A percentile compares a stretch with the other conserved stretches of the same genome.
phyloP scores from a whole-genome alignment of 495 filamentous ascomycete genomes.

The Hyaloscypha hepaticicola region DNA sequence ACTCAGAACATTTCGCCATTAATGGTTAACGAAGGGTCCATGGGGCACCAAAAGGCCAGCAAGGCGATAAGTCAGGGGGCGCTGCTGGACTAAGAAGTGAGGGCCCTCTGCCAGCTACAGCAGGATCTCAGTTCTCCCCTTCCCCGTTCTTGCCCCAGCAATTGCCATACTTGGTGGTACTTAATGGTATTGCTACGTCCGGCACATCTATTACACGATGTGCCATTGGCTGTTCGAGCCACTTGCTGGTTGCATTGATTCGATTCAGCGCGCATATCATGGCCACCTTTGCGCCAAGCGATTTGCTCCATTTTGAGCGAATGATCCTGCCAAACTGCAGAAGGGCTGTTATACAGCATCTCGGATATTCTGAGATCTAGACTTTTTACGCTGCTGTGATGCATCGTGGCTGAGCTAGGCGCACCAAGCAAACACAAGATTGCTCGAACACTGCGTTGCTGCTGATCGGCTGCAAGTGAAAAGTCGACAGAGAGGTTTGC shows the following conservation, averaged over 20 bases:
- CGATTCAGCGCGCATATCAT: neutral
- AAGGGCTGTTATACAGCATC: conserved; percentile 26
- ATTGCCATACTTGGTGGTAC: neutral
- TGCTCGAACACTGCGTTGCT: neutral
- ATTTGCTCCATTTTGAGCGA: conserved; percentile 15
- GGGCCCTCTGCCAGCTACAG: too few species aligned
- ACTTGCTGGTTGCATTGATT: neutral
- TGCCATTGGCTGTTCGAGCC: neutral
- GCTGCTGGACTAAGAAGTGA: too few species aligned
- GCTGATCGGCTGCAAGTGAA: conserved; percentile 13
- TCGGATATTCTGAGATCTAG: conserved; percentile 12
- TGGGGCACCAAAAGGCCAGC: too few species aligned
- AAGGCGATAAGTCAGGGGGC: too few species aligned
- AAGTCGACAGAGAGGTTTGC: conserved; percentile 24
- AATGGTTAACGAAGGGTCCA: too few species aligned
- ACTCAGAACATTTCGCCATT: too few species aligned
- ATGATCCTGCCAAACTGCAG: conserved; percentile 19
- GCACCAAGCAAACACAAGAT: conserved; percentile 27
- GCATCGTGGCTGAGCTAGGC: conserved; percentile 24
- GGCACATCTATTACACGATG: neutral
- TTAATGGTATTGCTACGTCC: neutral
- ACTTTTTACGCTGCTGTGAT: conserved; percentile 7
- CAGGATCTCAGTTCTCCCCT: too few species aligned
- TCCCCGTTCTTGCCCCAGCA: too few species aligned
- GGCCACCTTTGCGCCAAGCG: conserved; percentile 10